Evolutionary conservation across 805 yeast genomes (phyloP), one percentile per base, ranked within the genome.

Genomic region (Monosporozyma solicola): DNA sequence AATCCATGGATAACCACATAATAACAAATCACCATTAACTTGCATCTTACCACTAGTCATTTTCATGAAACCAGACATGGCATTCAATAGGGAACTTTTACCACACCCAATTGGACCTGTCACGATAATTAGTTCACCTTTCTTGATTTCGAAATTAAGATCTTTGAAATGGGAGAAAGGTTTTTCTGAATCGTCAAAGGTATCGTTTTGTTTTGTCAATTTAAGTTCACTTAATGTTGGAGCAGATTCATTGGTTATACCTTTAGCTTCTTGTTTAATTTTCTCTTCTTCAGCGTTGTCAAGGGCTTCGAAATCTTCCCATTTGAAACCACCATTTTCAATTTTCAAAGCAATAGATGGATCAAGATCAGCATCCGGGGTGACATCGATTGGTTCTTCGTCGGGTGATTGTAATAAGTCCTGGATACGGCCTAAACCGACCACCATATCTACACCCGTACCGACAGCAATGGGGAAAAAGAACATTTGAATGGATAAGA

Each of bases 71-170:
- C 95, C 95, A 8, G 86, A 74, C 50, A 88, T 69, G 0, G 95
- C 90, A 59, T 74, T 75, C 49, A 88, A 71, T 27, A 89, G 70
- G 0, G 94, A 85, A 0, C 91, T 74, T 64, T 88, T 88, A 53
- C 96, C 96, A 3, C 88, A 76, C 2, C 96, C 96, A 61, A 88
- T 85, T 1, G 83, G 69, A 15, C 96, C 96, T 2, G 68, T 62
- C 20, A 65, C 58, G 51, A 65, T 84, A 7, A 88, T 71, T 50
- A 90, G 80, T 62, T 87, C 95, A 24, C 87, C 86, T 53, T 77
- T 78, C 45, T 72, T 67, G 47, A 88, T 72, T 1, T 68, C 63
- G 22, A 88, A 66, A 57, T 81, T 73, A 54, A 88, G 66, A 61
- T 83, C 59, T n/a, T 45, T 59, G 53, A 62, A 83, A 61, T 60